Percentiles rank a stretch among this genome's conserved stretches.
phyloP scores from a whole-genome alignment of 2,329 filamentous ascomycete genomes.

The Pseudogymnoascus sp. region DNA sequence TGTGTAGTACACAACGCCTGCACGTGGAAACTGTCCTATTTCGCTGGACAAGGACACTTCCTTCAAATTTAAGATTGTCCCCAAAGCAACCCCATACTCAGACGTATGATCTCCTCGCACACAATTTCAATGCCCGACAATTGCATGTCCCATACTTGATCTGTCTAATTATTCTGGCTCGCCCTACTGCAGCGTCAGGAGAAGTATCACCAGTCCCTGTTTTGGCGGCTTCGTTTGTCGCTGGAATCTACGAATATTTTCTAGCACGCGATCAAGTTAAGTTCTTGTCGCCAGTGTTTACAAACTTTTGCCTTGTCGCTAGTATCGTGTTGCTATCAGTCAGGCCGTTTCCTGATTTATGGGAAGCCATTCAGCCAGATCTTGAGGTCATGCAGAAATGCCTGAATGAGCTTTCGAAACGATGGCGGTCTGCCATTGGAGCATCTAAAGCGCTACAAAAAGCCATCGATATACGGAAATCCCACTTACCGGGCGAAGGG shows the following conservation, averaged over 20 bases:
- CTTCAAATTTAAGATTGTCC: slow-evolving; percentile 26
- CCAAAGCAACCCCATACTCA: neutral
- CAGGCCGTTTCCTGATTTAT: neutral
- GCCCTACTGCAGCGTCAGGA: slow-evolving; percentile 22
- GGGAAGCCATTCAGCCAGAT: neutral
- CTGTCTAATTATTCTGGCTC: slow-evolving; percentile 35
- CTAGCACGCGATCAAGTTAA: slow-evolving; percentile 38
- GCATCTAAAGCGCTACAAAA: neutral
- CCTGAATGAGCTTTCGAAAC: neutral
- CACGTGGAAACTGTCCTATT: slow-evolving; percentile 17
- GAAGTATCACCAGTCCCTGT: slow-evolving; percentile 32
- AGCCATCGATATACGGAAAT: neutral
- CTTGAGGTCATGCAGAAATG: neutral
- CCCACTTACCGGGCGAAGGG: neutral
- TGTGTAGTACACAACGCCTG: neutral
- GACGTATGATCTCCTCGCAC: slow-evolving; percentile 12
- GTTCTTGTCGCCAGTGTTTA: slow-evolving; percentile 37
- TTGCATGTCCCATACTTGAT: slow-evolving; percentile 35
- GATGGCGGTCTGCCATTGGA: neutral
- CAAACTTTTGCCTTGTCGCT: slow-evolving; percentile 36
- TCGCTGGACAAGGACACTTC: slow-evolving; percentile 33
- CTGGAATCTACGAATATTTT: slow-evolving; percentile 39
- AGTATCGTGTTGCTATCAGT: slow-evolving; percentile 13
- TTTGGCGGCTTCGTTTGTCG: slow-evolving; percentile 36
- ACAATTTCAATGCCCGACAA: slow-evolving; percentile 35